Base-by-base conservation (phyloP, 306 rosid genomes). In the Phaseolus lunatus region DNA sequence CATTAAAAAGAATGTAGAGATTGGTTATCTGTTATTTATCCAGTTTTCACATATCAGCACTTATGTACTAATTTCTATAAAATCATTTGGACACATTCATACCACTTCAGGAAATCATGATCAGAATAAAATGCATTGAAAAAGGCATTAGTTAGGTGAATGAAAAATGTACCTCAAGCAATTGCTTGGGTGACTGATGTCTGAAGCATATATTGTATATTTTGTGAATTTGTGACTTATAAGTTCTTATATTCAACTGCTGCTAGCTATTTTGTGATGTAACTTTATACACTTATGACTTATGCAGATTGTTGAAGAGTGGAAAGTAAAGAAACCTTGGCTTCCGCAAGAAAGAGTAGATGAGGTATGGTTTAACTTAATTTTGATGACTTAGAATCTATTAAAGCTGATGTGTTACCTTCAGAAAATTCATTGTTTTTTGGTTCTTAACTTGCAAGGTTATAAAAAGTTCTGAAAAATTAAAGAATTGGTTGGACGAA, bases 321-420 rank as follows among this genome's bases (percentile, higher is more conserved):
- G 99, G 99, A 88, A 90, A 83, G 78, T 78, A 53, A 89, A 86
- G 12, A 95, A 92, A 78, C 58, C 96, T 48, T 95, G 97, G 99
- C 84, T 95, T 82, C 94, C 94, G 18, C 85, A 90, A 81, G 92
- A 87, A 66, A 77, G 76, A 80, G 88, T 88, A 19, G 88, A 91
- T 75, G 97, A 86, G 97, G 97, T 95, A 81, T 44, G 54, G 61
- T 39, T 53, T 73, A 57, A 67, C 53, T 24, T 57, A 79, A 31
- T 69, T 72, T 11, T 22, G 67, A 14, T 77, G 12, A 5, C 76
- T 67, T 24, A 52, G 47, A 62, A 33, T 64, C 20, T 45, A 63
- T 64, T 70, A 29, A 58, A 53, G 39, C 19, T 62, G 75, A 27
- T 47, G 5, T 62, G 9, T 76, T 62, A 49, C 35, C 35, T 81